Evolutionary conservation across 768 basidiomycete genomes (phyloP).

Genomic region (Amanita jacksonii): DNA sequence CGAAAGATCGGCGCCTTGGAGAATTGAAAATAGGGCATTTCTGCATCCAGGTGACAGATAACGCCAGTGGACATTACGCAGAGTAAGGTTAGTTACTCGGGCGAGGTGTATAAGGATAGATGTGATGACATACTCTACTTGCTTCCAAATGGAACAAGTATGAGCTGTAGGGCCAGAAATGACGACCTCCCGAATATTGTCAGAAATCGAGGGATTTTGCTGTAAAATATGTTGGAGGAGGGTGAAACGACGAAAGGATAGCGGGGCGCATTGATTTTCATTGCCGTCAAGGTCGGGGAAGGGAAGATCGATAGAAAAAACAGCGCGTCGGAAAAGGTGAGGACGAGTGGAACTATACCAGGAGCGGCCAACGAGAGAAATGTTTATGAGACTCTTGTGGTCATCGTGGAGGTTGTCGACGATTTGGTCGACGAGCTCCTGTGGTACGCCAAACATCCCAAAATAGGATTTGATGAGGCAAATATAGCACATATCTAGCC

Average conservation of each 20-base stretch:
- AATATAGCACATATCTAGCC: slow-evolving; percentile 7
- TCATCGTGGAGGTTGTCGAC: slow-evolving; percentile 16
- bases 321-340: slow-evolving; percentile 14
- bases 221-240: slow-evolving; percentile 9
- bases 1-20: slow-evolving; percentile 10
- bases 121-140: slow-evolving; percentile 5
- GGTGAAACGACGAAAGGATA: slow-evolving; percentile 8
- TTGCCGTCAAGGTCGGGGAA: not conserved
- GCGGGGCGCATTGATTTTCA: not conserved
- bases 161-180: slow-evolving; percentile 9
- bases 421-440: slow-evolving; percentile 18
- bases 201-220: slow-evolving; percentile 9
- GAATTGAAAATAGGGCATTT: slow-evolving; percentile 4
- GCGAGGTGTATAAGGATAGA: slow-evolving; percentile 7
- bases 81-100: slow-evolving; percentile 6
- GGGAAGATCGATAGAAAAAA: slow-evolving; percentile 9
- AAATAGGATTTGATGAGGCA: slow-evolving; percentile 1
- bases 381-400: slow-evolving; percentile 6
- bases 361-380: slow-evolving; percentile 13
- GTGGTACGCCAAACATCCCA: slow-evolving; percentile 14
- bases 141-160: slow-evolving; percentile 5
- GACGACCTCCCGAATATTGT: slow-evolving; percentile 10
- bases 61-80: slow-evolving; percentile 12
- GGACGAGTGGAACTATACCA: slow-evolving; percentile 16
- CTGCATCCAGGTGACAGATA: slow-evolving; percentile 6